A percentile compares a stretch with the other conserved stretches of the same genome.
Evolutionary conservation across 139 green algal species (phyloP).

Genomic region (Nannochloris sp.): DNA sequence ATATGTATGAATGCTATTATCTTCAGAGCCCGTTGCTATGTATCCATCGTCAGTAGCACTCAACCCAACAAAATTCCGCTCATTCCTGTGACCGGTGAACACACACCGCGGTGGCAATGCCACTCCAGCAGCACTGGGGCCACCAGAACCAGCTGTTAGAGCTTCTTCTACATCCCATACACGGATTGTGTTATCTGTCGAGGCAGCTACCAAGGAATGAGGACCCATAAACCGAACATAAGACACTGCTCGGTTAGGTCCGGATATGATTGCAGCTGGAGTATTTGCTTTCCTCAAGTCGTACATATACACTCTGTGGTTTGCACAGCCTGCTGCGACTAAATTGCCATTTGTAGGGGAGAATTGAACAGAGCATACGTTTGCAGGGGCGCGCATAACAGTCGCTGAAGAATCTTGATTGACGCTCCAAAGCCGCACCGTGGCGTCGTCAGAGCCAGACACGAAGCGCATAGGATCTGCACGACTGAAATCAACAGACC

Average conservation of each 20-base stretch:
- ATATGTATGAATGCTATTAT: conserved; percentile 47
- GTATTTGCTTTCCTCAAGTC: conserved; percentile 38
- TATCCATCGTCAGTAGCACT: conserved; percentile 48
- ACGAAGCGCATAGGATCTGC: conserved; percentile 58
- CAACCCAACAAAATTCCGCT: conserved; percentile 79
- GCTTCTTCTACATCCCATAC: conserved; percentile 32
- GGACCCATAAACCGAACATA: conserved; percentile 63
- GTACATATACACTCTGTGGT: conserved; percentile 66
- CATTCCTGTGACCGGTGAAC: conserved; percentile 61
- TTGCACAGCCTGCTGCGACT: conserved; percentile 60
- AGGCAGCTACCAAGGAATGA: conserved; percentile 48
- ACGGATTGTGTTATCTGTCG: conserved; percentile 52
- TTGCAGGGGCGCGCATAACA: conserved; percentile 49
- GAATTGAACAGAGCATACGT: conserved; percentile 70
- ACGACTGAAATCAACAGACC: conserved; percentile 57
- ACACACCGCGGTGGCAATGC: conserved; percentile 1
- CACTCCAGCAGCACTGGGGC: conserved; percentile 2
- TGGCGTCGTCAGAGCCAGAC: conserved; percentile 52
- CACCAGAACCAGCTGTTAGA: neutral
- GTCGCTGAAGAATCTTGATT: conserved; percentile 31
- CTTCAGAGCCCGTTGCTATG: conserved; percentile 58
- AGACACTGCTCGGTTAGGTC: conserved; percentile 57
- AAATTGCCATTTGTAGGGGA: conserved; percentile 37
- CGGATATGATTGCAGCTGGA: conserved; percentile 32
- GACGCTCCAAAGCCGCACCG: conserved; percentile 62